Evolutionary conservation across 2,329 filamentous ascomycete genomes (phyloP).

Genomic region (Colletotrichum sp.): DNA sequence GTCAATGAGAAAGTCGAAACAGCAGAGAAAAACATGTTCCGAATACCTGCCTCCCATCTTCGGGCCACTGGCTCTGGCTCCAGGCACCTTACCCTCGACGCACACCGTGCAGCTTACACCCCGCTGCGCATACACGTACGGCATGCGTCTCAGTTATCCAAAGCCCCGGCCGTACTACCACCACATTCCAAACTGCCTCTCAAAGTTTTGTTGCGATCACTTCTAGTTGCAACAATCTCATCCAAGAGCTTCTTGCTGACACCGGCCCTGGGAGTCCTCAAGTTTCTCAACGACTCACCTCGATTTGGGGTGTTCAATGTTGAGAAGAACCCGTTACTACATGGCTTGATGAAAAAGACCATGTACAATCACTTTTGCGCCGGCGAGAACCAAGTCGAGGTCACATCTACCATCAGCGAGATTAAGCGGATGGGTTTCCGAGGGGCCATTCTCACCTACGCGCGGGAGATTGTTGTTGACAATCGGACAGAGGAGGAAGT

Average conservation of each 20-base stretch:
- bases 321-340: slow-evolving; percentile 75
- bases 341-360: slow-evolving; percentile 75
- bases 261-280: not conserved
- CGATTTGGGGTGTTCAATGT: slow-evolving; percentile 57
- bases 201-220: not conserved
- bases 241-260: not conserved
- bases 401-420: slow-evolving; percentile 65
- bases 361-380: slow-evolving; percentile 94
- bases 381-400: slow-evolving; percentile 74
- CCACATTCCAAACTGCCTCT: not conserved
- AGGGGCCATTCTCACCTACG: slow-evolving; percentile 86
- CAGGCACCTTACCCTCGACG: not conserved
- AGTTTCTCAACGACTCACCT: not conserved
- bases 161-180: not conserved
- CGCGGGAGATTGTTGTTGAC: slow-evolving; percentile 77
- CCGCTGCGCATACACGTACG: not conserved
- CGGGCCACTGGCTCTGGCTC: not conserved
- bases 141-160: not conserved
- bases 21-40: not conserved
- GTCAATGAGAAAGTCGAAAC: not conserved
- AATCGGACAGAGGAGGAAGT: slow-evolving; percentile 53
- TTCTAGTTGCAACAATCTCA: not conserved
- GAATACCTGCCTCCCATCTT: not conserved
- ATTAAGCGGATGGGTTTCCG: slow-evolving; percentile 79
- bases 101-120: not conserved